Evolutionary conservation across 83 land plant genomes (phyloP).

Genomic region (Picea engelmannii): DNA sequence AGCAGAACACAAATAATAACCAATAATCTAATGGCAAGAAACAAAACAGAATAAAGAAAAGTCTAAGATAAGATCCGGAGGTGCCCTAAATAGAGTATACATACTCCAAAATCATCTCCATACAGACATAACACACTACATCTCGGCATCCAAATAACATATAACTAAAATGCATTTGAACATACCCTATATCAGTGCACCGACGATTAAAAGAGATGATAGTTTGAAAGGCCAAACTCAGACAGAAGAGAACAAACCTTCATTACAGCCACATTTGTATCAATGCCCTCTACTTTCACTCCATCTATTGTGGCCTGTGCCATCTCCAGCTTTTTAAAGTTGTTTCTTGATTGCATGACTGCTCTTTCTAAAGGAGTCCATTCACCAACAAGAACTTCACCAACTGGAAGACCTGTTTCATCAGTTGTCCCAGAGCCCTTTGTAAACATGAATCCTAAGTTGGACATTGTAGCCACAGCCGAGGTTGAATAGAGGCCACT

Average conservation of each 20-base stretch:
- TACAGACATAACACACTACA: background rate
- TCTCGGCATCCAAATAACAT: background rate
- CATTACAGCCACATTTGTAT: constrained; percentile 92
- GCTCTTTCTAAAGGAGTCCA: constrained; percentile 74
- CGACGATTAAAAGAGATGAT: background rate
- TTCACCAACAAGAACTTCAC: constrained; percentile 86
- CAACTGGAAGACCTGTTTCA: constrained; percentile 66
- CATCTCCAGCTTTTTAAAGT: constrained; percentile 64
- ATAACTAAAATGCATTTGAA: no score
- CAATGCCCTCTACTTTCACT: constrained; percentile 95
- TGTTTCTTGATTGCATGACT: constrained; percentile 72
- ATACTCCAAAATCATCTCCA: no score
- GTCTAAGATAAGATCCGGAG: no score
- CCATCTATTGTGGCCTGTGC: constrained; percentile 90
- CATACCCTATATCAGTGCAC: no score
- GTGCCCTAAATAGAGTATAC: no score
- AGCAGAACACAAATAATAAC: background rate
- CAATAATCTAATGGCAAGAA: background rate
- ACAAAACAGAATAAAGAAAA: background rate
- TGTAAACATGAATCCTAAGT: constrained; percentile 59
- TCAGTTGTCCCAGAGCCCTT: constrained; percentile 26
- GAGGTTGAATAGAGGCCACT: constrained; percentile 62
- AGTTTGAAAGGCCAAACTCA: background rate
- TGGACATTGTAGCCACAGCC: constrained; percentile 56
- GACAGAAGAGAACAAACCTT: constrained; percentile 49